A percentile compares a stretch with the other conserved stretches of the same genome.
Evolutionary conservation across 2,329 filamentous ascomycete genomes (phyloP).

Genomic region (Xylaria sp.): DNA sequence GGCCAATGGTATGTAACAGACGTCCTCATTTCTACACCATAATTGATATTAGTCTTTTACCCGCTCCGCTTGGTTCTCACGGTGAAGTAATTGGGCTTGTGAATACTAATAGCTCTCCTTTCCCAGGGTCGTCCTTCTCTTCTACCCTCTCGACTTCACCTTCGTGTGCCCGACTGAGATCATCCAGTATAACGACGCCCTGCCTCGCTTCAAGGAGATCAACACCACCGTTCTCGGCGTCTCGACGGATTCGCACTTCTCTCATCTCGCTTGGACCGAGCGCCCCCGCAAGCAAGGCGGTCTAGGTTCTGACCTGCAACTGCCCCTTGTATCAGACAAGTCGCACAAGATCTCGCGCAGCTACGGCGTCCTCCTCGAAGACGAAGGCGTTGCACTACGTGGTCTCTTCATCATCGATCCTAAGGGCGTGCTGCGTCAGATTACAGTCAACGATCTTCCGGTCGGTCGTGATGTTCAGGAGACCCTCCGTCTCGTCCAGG

Average conservation of each 20-base stretch:
- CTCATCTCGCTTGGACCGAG: slow-evolving; percentile 67
- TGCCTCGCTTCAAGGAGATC: slow-evolving; percentile 68
- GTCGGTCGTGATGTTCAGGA: slow-evolving; percentile 74
- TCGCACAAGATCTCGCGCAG: slow-evolving; percentile 68
- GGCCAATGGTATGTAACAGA: slow-evolving; percentile 58
- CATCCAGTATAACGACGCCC: slow-evolving; percentile 71
- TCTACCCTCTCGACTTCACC: slow-evolving; percentile 76
- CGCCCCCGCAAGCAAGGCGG: slow-evolving; percentile 70
- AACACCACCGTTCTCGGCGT: slow-evolving; percentile 70
- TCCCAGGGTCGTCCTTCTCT: slow-evolving; percentile 70
- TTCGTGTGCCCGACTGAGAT: slow-evolving; percentile 76
- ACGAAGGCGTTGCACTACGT: slow-evolving; percentile 71
- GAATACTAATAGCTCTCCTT: slow-evolving; percentile 9
- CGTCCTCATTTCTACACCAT: slow-evolving; percentile 26
- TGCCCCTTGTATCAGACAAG: slow-evolving; percentile 72
- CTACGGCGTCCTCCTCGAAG: slow-evolving; percentile 73
- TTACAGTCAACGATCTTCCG: slow-evolving; percentile 73
- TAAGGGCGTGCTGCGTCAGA: slow-evolving; percentile 69
- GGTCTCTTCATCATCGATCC: slow-evolving; percentile 75
- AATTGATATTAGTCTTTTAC: not conserved
- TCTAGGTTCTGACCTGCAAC: slow-evolving; percentile 67
- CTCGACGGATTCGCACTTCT: slow-evolving; percentile 70
- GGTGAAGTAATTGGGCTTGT: not conserved
- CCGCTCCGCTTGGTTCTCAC: not conserved
- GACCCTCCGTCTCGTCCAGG: slow-evolving; percentile 72